These are phyloP conservation scores for Boeremia lycopersici DNA, from an alignment of 2,329 filamentous ascomycete genomes.

Conservation along the genomic window DNA sequence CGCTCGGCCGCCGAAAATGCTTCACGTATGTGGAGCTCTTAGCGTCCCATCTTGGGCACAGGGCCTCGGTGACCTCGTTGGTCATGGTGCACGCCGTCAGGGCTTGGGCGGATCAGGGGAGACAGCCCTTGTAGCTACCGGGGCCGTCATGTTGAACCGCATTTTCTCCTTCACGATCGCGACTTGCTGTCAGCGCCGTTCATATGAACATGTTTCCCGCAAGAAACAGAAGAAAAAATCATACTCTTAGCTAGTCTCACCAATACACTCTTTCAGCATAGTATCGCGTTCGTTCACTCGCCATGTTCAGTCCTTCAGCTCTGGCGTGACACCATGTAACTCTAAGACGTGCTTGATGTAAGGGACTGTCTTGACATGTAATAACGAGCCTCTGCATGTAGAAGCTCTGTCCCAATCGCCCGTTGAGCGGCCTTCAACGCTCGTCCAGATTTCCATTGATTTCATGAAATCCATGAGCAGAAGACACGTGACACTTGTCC, in stretches of 20 bases:
- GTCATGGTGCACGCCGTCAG: not conserved
- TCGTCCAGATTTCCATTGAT: too few species aligned
- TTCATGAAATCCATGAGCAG: too few species aligned
- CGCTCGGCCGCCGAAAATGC: not conserved
- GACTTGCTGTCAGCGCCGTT: not conserved
- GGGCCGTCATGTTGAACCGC: not conserved
- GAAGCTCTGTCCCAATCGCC: too few species aligned
- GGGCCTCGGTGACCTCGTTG: not conserved
- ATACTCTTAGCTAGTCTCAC: slow-evolving; percentile 11
- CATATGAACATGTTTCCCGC: not conserved
- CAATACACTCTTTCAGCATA: slow-evolving; percentile 8
- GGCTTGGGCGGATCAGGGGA: not conserved
- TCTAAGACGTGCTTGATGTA: too few species aligned
- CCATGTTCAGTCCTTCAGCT: too few species aligned
- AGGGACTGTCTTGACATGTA: too few species aligned
- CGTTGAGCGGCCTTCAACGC: too few species aligned
- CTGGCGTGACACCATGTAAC: too few species aligned
- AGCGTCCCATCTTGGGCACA: not conserved
- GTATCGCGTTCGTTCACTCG: too few species aligned
- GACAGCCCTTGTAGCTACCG: not conserved
- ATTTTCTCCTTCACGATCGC: slow-evolving; percentile 1
- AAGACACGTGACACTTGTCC: too few species aligned
- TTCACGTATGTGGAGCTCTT: not conserved
- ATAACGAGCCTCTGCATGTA: too few species aligned
- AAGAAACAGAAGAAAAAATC: slow-evolving; percentile 1